A percentile compares a stretch with the other conserved stretches of the same genome.
These are phyloP conservation scores for Peronospora destructor DNA, from an alignment of 352 stramenopile genomes.

Conservation along the genomic window DNA sequence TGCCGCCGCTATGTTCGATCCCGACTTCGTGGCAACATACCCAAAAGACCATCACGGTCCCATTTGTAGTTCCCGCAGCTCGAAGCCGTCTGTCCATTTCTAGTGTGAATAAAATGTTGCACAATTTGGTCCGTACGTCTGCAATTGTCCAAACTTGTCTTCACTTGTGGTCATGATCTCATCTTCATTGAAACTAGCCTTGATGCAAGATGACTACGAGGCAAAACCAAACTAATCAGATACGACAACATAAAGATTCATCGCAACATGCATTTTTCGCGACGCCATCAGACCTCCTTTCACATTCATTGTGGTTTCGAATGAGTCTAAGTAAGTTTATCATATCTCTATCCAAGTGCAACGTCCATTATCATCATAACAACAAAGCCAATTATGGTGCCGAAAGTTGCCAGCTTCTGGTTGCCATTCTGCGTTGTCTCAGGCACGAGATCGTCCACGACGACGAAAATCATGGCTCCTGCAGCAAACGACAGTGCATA, in stretches of 20 bases:
- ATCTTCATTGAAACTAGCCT: conserved; percentile 21
- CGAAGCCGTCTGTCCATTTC: conserved; percentile 38
- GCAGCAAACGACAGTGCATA: conserved; percentile 89
- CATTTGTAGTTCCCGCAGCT: conserved; percentile 13
- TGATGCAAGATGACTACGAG: conserved; percentile 40
- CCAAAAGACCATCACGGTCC: conserved; percentile 23
- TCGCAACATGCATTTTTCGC: conserved; percentile 17
- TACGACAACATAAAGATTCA: conserved; percentile 9
- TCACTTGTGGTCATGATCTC: conserved; percentile 27
- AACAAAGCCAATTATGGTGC: conserved; percentile 85
- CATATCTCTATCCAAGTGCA: conserved; percentile 48
- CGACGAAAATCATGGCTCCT: conserved; percentile 89
- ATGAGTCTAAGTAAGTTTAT: conserved; percentile 14
- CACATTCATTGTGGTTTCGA: background rate
- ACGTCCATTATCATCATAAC: conserved; percentile 91
- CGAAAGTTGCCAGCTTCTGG: conserved; percentile 81
- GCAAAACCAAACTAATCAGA: conserved; percentile 10
- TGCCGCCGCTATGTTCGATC: conserved; percentile 10
- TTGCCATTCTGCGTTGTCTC: conserved; percentile 86
- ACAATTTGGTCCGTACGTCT: conserved; percentile 43
- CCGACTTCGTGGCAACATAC: conserved; percentile 27
- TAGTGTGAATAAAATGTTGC: conserved; percentile 42
- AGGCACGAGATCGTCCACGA: conserved; percentile 88
- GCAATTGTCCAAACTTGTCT: conserved; percentile 27
- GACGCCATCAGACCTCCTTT: conserved; percentile 1